These are phyloP conservation scores for Pleurotus salmoneostramineus DNA, from an alignment of 768 basidiomycete genomes.

Conservation along the genomic window DNA sequence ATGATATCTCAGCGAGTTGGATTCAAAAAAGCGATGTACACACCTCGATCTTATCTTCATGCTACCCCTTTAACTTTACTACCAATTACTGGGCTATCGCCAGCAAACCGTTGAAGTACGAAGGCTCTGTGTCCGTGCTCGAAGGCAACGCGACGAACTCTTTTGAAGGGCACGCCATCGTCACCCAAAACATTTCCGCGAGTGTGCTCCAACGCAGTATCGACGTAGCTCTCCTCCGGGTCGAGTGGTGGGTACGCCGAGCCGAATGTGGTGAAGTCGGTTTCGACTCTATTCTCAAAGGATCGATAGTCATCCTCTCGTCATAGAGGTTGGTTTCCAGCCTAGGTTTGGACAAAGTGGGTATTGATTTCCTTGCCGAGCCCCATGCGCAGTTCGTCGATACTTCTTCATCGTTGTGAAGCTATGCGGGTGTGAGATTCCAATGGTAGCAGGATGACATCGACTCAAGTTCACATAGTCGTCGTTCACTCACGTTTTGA, in stretches of 20 bases:
- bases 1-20: too few species aligned
- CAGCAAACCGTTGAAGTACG: neutral
- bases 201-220: neutral
- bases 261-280: neutral
- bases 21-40: neutral
- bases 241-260: neutral
- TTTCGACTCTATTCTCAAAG: too few species aligned
- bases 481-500: too few species aligned
- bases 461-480: too few species aligned
- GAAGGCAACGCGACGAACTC: neutral
- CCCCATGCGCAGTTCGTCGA: neutral
- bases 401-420: too few species aligned
- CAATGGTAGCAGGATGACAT: too few species aligned
- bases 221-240: neutral
- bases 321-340: too few species aligned
- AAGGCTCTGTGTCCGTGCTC: neutral
- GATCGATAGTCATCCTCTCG: too few species aligned
- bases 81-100: neutral
- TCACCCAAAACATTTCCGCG: neutral
- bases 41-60: neutral
- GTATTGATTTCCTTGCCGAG: neutral
- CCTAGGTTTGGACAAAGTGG: too few species aligned
- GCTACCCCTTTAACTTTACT: neutral
- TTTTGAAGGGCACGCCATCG: neutral
- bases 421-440: too few species aligned